Evolutionary conservation across 139 green algal genomes (phyloP).

Genomic region (Picochlorum sp.): DNA sequence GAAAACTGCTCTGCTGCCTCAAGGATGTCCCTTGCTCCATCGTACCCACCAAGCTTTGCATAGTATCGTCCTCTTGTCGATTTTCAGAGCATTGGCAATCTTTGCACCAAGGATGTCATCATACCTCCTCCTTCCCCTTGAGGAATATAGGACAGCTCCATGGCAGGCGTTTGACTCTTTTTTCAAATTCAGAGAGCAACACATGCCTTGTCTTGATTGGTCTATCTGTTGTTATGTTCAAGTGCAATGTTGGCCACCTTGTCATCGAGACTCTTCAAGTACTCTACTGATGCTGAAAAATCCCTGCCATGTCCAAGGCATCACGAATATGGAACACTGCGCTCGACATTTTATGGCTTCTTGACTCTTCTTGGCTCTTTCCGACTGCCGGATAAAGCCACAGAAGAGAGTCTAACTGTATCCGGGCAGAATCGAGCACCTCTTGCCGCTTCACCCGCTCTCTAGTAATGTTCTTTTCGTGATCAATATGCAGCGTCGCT

Average conservation of each 20-base stretch:
- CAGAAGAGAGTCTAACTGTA: slow-evolving; percentile 22
- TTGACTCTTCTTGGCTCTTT: slow-evolving; percentile 6
- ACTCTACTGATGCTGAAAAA: not conserved
- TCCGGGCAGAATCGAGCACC: slow-evolving; percentile 16
- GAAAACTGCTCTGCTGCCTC: slow-evolving; percentile 18
- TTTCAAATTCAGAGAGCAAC: slow-evolving; percentile 20
- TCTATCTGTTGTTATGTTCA: not conserved
- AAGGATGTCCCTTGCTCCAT: slow-evolving; percentile 15
- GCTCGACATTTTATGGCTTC: slow-evolving; percentile 21
- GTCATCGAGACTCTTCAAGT: not conserved
- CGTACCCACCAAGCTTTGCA: slow-evolving; percentile 5
- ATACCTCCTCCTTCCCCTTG: slow-evolving; percentile 27
- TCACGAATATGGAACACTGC: slow-evolving; percentile 17
- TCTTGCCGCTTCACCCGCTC: slow-evolving; percentile 13
- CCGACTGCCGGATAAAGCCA: slow-evolving; percentile 12
- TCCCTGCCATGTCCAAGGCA: slow-evolving; percentile 17
- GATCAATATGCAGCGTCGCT: slow-evolving; percentile 14
- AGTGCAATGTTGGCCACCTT: too few relatives aligned
- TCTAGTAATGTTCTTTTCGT: slow-evolving; percentile 18
- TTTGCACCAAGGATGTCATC: slow-evolving; percentile 30
- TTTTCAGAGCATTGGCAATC: slow-evolving; percentile 35
- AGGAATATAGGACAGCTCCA: slow-evolving; percentile 25
- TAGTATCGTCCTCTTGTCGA: slow-evolving; percentile 20
- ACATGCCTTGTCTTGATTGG: slow-evolving; percentile 27
- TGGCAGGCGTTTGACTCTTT: slow-evolving; percentile 11